Evolutionary conservation across 192 early-diverging fungal genomes (phyloP).

Genomic region (Chytriomyces sp.): DNA sequence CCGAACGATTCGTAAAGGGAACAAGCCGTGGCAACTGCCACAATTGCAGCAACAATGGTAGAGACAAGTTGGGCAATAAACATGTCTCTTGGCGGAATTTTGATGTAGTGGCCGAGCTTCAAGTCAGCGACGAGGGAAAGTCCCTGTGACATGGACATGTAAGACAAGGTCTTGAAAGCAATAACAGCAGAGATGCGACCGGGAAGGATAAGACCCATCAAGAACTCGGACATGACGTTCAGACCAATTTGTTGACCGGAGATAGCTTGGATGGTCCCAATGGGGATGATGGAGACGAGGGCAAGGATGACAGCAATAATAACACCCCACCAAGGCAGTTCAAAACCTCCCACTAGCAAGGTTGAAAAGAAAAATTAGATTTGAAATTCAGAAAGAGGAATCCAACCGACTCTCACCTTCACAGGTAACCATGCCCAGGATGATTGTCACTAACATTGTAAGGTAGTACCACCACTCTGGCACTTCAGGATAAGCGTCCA

Average conservation of each 20-base stretch:
- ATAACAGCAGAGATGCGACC: slow-evolving; percentile 83
- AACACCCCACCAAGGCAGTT: slow-evolving; percentile 67
- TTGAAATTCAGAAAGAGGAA: no score
- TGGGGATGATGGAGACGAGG: slow-evolving; percentile 70
- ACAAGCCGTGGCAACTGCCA: background rate
- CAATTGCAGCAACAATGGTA: slow-evolving; percentile 39
- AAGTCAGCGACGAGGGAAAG: slow-evolving; percentile 71
- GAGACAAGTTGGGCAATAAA: slow-evolving; percentile 53
- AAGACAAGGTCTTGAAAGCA: slow-evolving; percentile 84
- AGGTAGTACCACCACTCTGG: slow-evolving; percentile 59
- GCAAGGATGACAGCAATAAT: slow-evolving; percentile 54
- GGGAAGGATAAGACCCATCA: slow-evolving; percentile 78
- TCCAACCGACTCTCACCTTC: slow-evolving; percentile 45
- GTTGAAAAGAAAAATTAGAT: no score
- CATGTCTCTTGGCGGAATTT: slow-evolving; percentile 66
- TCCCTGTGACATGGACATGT: slow-evolving; percentile 79
- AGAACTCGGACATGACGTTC: slow-evolving; percentile 84
- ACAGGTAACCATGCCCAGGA: slow-evolving; percentile 44
- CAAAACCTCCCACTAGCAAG: no score
- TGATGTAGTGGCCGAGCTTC: slow-evolving; percentile 79
- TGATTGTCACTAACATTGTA: slow-evolving; percentile 34
- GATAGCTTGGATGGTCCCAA: slow-evolving; percentile 81
- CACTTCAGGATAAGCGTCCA: slow-evolving; percentile 64
- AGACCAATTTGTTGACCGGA: slow-evolving; percentile 77
- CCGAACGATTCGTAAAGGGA: slow-evolving; percentile 10